These are phyloP conservation scores for Magnaporthiopsis poae DNA, from an alignment of 2,329 filamentous ascomycete species.

Conservation along the genomic window DNA sequence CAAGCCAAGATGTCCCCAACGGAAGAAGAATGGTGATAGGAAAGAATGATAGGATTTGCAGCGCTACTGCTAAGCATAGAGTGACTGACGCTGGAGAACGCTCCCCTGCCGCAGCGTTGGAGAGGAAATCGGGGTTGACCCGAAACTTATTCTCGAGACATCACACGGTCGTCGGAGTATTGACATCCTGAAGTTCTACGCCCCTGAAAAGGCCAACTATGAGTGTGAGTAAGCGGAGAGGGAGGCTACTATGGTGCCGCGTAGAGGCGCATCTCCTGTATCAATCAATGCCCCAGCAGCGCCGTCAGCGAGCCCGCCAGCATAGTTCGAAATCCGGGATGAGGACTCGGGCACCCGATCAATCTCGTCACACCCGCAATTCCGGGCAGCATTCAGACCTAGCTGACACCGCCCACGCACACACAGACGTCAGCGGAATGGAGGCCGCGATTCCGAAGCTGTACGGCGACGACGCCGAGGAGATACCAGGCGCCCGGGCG, in stretches of 20 bases:
- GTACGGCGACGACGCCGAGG: conserved; percentile 67
- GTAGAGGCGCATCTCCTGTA: not conserved
- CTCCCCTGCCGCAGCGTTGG: conserved; percentile 48
- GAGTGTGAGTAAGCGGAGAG: conserved; percentile 57
- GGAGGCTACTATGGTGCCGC: no score
- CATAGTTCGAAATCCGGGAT: no score
- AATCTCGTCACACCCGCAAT: no score
- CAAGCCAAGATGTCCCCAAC: no score
- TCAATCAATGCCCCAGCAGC: not conserved
- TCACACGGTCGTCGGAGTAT: conserved; percentile 87
- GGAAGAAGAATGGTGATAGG: not conserved
- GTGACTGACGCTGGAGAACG: not conserved
- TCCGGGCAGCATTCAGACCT: not conserved
- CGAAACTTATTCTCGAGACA: conserved; percentile 75
- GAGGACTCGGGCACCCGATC: no score
- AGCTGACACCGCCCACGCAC: conserved; percentile 25
- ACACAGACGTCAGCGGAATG: conserved; percentile 63
- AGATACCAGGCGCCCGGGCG: conserved; percentile 72
- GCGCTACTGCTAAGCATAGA: not conserved
- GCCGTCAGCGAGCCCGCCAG: no score
- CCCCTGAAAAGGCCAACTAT: conserved; percentile 80
- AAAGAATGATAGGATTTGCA: not conserved
- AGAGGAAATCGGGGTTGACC: conserved; percentile 71
- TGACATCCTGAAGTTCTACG: conserved; percentile 69
- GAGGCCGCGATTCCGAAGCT: conserved; percentile 69